phyloP scores from a whole-genome alignment of 1,284 basidiomycete genomes.

The Apiotrichum brassicae region DNA sequence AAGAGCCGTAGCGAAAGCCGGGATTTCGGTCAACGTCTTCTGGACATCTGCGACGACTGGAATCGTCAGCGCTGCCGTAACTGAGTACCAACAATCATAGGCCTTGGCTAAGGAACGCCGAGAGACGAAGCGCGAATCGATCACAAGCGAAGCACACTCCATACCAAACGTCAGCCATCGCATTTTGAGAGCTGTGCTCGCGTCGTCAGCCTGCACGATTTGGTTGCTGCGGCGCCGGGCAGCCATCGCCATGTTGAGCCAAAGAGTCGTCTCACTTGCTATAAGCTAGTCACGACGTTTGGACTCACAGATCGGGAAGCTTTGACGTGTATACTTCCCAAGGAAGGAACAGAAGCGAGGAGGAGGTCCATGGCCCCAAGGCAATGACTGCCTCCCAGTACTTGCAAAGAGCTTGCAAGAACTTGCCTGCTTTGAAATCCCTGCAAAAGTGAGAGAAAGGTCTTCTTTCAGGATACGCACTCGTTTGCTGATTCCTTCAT shows the following conservation, averaged over 20 bases:
- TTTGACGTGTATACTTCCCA: not conserved
- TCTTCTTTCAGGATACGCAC: not conserved
- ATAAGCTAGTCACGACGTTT: too few relatives aligned
- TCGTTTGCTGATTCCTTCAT: not conserved
- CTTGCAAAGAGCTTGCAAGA: not conserved
- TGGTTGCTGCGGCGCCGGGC: not conserved
- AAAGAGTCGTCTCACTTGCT: not conserved
- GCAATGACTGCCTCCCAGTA: not conserved
- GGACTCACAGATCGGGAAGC: not conserved
- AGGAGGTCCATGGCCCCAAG: not conserved
- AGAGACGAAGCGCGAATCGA: not conserved
- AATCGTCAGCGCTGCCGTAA: not conserved
- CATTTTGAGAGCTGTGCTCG: not conserved
- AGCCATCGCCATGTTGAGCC: conserved; percentile 1
- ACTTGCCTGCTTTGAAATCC: not conserved
- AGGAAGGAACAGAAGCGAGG: not conserved
- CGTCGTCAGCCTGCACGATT: not conserved
- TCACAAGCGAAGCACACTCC: not conserved
- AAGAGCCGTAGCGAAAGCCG: not conserved
- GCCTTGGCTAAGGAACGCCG: not conserved
- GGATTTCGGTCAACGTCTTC: not conserved
- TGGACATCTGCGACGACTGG: not conserved
- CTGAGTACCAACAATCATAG: not conserved
- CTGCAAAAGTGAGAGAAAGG: not conserved
- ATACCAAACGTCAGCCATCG: not conserved